A percentile compares a stretch with the other conserved stretches of the same genome.
Evolutionary conservation across 768 basidiomycete genomes (phyloP).

Genomic region (Dendrothele bispora): DNA sequence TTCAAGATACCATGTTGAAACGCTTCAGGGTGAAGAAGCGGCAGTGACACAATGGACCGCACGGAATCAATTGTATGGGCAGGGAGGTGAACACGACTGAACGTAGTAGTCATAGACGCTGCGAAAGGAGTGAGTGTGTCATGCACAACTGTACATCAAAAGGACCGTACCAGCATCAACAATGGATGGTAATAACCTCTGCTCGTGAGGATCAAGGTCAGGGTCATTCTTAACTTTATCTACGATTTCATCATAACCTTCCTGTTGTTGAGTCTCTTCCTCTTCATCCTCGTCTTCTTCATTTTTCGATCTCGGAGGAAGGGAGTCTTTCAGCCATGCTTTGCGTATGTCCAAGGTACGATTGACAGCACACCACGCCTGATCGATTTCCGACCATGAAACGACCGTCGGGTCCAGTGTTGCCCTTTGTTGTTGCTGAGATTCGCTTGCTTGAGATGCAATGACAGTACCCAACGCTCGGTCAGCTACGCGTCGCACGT

Average conservation of each 20-base stretch:
- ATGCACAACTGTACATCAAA: slow-evolving; percentile 4
- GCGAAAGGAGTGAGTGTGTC: slow-evolving; percentile 5
- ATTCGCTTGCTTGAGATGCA: slow-evolving; percentile 22
- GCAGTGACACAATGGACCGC: slow-evolving; percentile 87
- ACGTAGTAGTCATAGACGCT: slow-evolving; percentile 81
- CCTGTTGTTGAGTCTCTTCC: slow-evolving; percentile 31
- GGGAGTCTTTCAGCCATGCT: slow-evolving; percentile 58
- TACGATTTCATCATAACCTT: slow-evolving; percentile 65
- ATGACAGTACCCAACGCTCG: slow-evolving; percentile 70
- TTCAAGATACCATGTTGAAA: slow-evolving; percentile 89
- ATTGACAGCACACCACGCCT: slow-evolving; percentile 63
- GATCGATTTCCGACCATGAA: slow-evolving; percentile 65
- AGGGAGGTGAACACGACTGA: slow-evolving; percentile 87
- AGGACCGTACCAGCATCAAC: slow-evolving; percentile 67
- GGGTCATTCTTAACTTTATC: slow-evolving; percentile 75
- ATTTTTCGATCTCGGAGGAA: slow-evolving; percentile 24
- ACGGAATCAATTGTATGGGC: slow-evolving; percentile 88
- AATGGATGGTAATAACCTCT: slow-evolving; percentile 78
- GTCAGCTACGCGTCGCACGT: slow-evolving; percentile 73
- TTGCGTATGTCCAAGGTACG: slow-evolving; percentile 52
- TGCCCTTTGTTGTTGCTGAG: slow-evolving; percentile 28
- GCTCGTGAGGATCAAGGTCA: slow-evolving; percentile 80
- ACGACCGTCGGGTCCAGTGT: slow-evolving; percentile 59
- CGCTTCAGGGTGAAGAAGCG: slow-evolving; percentile 81
- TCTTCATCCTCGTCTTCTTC: slow-evolving; percentile 37